Conservation (phyloP, 352 stramenopile genomes). For the Phytophthora lateralis region DNA sequence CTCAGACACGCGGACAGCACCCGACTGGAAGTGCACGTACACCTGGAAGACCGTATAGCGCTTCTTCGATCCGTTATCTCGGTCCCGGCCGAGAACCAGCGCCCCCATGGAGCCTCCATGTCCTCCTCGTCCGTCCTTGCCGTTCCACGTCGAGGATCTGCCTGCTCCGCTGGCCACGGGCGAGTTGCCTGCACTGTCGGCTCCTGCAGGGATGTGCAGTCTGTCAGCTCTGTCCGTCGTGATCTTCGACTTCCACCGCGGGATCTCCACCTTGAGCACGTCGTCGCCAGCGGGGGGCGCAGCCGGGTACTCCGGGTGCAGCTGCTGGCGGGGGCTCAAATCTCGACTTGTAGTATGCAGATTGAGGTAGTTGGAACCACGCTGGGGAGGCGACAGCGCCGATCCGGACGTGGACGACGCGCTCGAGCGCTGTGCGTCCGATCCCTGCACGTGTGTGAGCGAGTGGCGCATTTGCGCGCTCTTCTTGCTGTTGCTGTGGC, state of each 20-base stretch:
- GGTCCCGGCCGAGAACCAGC: slow-evolving; percentile 29
- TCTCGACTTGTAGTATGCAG: slow-evolving; percentile 32
- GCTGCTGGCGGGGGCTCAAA: slow-evolving; percentile 36
- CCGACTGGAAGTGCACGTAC: slow-evolving; percentile 77
- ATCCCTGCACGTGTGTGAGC: slow-evolving; percentile 48
- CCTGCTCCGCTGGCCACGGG: slow-evolving; percentile 26
- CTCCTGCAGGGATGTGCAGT: slow-evolving; percentile 30
- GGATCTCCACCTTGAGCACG: slow-evolving; percentile 78
- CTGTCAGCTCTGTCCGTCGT: slow-evolving; percentile 57
- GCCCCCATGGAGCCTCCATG: slow-evolving; percentile 47
- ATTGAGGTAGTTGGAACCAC: slow-evolving; percentile 26
- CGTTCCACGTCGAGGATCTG: slow-evolving; percentile 58
- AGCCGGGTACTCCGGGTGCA: slow-evolving; percentile 42
- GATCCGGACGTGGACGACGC: slow-evolving; percentile 38
- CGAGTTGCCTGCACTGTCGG: slow-evolving; percentile 42
- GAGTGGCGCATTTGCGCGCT: slow-evolving; percentile 49
- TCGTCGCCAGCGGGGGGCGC: slow-evolving; percentile 48
- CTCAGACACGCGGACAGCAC: slow-evolving; percentile 59
- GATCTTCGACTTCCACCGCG: slow-evolving; percentile 60
- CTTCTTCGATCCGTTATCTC: slow-evolving; percentile 49
- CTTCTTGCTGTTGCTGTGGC: slow-evolving; percentile 41
- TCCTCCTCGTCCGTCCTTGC: slow-evolving; percentile 42
- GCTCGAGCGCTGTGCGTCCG: slow-evolving; percentile 34
- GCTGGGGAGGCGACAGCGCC: slow-evolving; percentile 27
- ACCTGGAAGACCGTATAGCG: slow-evolving; percentile 83